These are phyloP conservation scores for Priceomyces melissophilus DNA, from an alignment of 805 yeast genomes.

Conservation along the genomic window DNA sequence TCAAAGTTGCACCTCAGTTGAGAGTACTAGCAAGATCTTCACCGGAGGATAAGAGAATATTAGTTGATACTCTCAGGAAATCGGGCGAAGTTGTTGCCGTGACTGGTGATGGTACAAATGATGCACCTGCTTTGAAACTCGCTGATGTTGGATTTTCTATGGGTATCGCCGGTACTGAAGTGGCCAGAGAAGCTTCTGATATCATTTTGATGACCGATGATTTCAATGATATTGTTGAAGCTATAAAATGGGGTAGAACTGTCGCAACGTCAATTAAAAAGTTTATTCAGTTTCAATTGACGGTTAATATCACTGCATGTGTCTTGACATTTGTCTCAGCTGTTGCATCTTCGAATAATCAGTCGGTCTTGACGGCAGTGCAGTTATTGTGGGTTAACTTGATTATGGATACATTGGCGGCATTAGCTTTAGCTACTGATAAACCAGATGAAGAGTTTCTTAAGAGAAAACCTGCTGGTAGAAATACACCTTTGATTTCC, in stretches of 20 bases:
- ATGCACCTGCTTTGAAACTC: slow-evolving; percentile 93
- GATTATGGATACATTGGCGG: slow-evolving; percentile 98
- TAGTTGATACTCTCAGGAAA: slow-evolving; percentile 75
- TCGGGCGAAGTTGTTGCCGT: slow-evolving; percentile 96
- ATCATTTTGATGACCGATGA: slow-evolving; percentile 92
- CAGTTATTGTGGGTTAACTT: slow-evolving; percentile 96
- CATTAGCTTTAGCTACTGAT: slow-evolving; percentile 95
- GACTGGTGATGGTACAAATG: slow-evolving; percentile 99
- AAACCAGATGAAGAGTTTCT: slow-evolving; percentile 84
- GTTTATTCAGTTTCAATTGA: slow-evolving; percentile 92
- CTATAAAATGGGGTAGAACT: slow-evolving; percentile 98
- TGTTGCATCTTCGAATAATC: slow-evolving; percentile 73
- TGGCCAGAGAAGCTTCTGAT: slow-evolving; percentile 96
- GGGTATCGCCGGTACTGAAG: slow-evolving; percentile 99
- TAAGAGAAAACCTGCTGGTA: slow-evolving; percentile 79
- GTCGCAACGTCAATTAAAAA: slow-evolving; percentile 92
- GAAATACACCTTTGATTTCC: slow-evolving; percentile 74
- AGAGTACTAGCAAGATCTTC: slow-evolving; percentile 90
- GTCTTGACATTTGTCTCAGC: slow-evolving; percentile 90
- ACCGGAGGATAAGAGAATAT: slow-evolving; percentile 89
- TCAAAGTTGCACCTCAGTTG: slow-evolving; percentile 62
- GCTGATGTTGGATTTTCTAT: slow-evolving; percentile 98
- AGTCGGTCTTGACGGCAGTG: slow-evolving; percentile 92
- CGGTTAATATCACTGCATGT: slow-evolving; percentile 97
- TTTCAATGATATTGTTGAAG: slow-evolving; percentile 90